Percentiles rank a stretch among this genome's conserved stretches.
These are phyloP conservation scores for Lentinus polychrous DNA, from an alignment of 1,284 basidiomycete genomes.

Conservation along the genomic window DNA sequence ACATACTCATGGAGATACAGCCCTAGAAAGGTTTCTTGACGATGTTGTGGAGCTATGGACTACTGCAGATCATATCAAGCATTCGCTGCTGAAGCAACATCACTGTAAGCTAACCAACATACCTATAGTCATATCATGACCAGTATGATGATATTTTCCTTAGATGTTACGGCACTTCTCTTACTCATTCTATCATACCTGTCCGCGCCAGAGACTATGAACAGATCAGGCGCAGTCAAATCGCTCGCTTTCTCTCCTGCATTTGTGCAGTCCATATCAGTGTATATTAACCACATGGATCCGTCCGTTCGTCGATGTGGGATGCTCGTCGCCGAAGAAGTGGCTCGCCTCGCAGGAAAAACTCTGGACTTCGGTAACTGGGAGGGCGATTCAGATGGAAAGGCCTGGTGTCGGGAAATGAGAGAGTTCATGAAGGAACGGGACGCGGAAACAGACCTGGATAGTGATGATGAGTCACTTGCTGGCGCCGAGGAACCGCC, in stretches of 20 bases:
- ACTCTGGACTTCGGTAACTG: slow-evolving; percentile 77
- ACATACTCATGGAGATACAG: slow-evolving; percentile 23
- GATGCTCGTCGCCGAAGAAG: slow-evolving; percentile 87
- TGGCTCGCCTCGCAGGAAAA: slow-evolving; percentile 55
- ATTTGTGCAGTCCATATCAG: slow-evolving; percentile 71
- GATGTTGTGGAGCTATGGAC: slow-evolving; percentile 56
- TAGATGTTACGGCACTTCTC: slow-evolving; percentile 68
- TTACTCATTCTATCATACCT: slow-evolving; percentile 59
- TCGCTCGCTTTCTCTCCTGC: slow-evolving; percentile 44
- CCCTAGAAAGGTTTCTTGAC: slow-evolving; percentile 40
- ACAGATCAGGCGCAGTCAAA: slow-evolving; percentile 26
- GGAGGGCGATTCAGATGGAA: slow-evolving; percentile 73
- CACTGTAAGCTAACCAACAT: slow-evolving; percentile 41
- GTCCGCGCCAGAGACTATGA: slow-evolving; percentile 35
- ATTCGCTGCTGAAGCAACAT: slow-evolving; percentile 64
- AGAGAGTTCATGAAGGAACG: slow-evolving; percentile 42
- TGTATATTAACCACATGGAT: slow-evolving; percentile 78
- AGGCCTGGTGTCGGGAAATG: slow-evolving; percentile 56
- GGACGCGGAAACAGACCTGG: slow-evolving; percentile 40
- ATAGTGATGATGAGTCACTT: slow-evolving; percentile 32
- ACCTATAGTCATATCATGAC: neutral
- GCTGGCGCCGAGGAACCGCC: neutral
- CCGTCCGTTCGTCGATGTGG: slow-evolving; percentile 78
- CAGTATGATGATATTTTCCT: slow-evolving; percentile 1
- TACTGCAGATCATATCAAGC: slow-evolving; percentile 59